Evolutionary conservation across 805 yeast genomes (phyloP), one percentile per base, ranked within the genome.

Genomic region (Candida nonsorbophila): DNA sequence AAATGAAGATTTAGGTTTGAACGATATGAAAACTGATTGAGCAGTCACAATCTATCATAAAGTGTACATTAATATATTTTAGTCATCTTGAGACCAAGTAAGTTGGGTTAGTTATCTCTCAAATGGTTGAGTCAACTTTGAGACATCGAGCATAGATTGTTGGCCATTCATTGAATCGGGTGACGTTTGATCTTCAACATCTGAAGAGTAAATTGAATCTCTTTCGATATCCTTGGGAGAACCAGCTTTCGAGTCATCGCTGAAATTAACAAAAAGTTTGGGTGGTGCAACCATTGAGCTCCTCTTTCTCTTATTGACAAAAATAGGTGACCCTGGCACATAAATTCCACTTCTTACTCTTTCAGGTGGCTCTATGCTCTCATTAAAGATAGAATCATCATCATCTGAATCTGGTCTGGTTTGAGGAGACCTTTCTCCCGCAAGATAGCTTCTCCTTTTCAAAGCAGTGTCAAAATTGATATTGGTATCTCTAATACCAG

Each of bases 1-100:
- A 58, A 87, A 92, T 53, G 98, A 92, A 51, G 90, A 82, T 24
- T 71, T 92, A 40, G 99, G 99, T 14, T 66, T 92, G 50, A 67
- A 62, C 38, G 79, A 74, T 47, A 74, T 65, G 62, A 51, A 59
- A 28, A 49, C 65, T 25, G 58, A 51, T 32, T 44, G 40, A 29
- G 6, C n/a, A n/a, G n/a, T n/a, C n/a, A n/a, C n/a, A n/a, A n/a
- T n/a, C n/a, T n/a, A n/a, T n/a, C n/a, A n/a, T n/a, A n/a, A n/a
- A n/a, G n/a, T n/a, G n/a, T n/a, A n/a, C n/a, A n/a, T n/a, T n/a
- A n/a, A n/a, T n/a, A n/a, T n/a, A n/a, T n/a, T n/a, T n/a, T n/a
- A n/a, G n/a, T n/a, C n/a, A n/a, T n/a, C n/a, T n/a, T n/a, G n/a
- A n/a, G n/a, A n/a, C n/a, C n/a, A n/a, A n/a, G n/a, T n/a, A n/a